Percentiles rank a stretch among this genome's conserved stretches.
Evolutionary conservation across 768 basidiomycete genomes (phyloP).

Genomic region (Lactifluus subvellereus): DNA sequence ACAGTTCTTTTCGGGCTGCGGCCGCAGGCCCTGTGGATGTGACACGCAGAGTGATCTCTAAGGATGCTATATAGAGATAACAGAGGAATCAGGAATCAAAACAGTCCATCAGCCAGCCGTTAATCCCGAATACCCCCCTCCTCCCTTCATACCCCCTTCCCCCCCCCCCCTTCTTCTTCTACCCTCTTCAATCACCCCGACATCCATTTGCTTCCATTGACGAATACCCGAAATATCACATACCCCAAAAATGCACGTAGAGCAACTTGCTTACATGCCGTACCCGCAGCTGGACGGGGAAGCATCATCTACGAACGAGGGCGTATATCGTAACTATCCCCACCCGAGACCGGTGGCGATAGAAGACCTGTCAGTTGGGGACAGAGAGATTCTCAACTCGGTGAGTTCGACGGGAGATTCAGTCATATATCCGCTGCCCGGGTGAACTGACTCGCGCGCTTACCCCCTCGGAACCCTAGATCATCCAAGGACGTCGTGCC

Average conservation of each 20-base stretch:
- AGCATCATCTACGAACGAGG: not conserved
- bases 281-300: conserved; percentile 14
- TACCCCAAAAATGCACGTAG: conserved; percentile 2
- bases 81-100: not conserved
- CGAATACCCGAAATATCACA: not conserved
- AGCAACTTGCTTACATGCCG: not conserved
- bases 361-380: conserved; percentile 5
- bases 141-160: not conserved
- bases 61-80: conserved; percentile 4
- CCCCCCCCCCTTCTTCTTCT: not conserved
- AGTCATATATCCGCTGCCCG: too few species aligned
- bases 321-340: conserved; percentile 8
- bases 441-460: not conserved
- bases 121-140: not conserved
- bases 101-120: not conserved
- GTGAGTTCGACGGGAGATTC: not conserved
- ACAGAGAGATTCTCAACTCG: conserved; percentile 11
- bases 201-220: not conserved
- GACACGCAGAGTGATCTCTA: conserved; percentile 15
- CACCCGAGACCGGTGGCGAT: conserved; percentile 8
- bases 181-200: not conserved
- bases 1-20: conserved; percentile 17
- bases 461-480: not conserved
- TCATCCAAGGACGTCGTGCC: conserved; percentile 11
- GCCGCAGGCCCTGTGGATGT: conserved; percentile 11